These are phyloP conservation scores for Sporisorium reilianum DNA, from an alignment of 1,284 basidiomycete species.

Conservation along the genomic window DNA sequence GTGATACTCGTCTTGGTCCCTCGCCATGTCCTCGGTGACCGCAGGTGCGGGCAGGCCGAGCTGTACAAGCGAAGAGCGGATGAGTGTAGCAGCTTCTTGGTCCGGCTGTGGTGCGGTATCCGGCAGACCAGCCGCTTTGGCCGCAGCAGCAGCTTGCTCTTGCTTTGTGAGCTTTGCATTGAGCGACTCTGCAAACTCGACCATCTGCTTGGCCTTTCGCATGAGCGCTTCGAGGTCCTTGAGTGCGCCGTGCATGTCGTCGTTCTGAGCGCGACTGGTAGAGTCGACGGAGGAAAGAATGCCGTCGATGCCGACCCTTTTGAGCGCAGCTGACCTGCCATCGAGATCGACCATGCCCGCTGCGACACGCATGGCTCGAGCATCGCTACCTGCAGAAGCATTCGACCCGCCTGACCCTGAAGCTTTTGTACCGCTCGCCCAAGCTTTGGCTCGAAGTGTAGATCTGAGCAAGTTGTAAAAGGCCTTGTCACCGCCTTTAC, in stretches of 20 bases:
- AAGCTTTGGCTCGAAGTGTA: slow-evolving; percentile 81
- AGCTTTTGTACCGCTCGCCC: slow-evolving; percentile 71
- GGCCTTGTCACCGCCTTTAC: slow-evolving; percentile 86
- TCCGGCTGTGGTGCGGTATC: slow-evolving; percentile 31
- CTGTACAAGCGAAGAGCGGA: slow-evolving; percentile 87
- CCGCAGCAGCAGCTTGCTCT: slow-evolving; percentile 68
- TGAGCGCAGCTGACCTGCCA: slow-evolving; percentile 42
- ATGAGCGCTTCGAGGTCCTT: slow-evolving; percentile 90
- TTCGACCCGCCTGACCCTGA: neutral
- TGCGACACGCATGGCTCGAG: slow-evolving; percentile 28
- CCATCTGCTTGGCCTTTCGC: slow-evolving; percentile 93
- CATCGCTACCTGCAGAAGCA: neutral
- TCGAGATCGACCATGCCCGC: slow-evolving; percentile 50
- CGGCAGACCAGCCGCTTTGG: slow-evolving; percentile 26
- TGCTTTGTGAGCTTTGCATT: slow-evolving; percentile 82
- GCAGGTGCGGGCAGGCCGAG: slow-evolving; percentile 85
- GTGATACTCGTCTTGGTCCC: slow-evolving; percentile 83
- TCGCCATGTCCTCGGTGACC: slow-evolving; percentile 89
- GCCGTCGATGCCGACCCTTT: slow-evolving; percentile 52
- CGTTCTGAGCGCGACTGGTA: slow-evolving; percentile 75
- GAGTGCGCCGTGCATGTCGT: slow-evolving; percentile 82
- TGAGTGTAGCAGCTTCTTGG: slow-evolving; percentile 74
- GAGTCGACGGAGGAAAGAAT: slow-evolving; percentile 39
- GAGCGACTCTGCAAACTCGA: slow-evolving; percentile 84
- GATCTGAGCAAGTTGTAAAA: slow-evolving; percentile 85